Base-by-base conservation (phyloP, 1,284 basidiomycete genomes). In the Sporisorium reilianum region DNA sequence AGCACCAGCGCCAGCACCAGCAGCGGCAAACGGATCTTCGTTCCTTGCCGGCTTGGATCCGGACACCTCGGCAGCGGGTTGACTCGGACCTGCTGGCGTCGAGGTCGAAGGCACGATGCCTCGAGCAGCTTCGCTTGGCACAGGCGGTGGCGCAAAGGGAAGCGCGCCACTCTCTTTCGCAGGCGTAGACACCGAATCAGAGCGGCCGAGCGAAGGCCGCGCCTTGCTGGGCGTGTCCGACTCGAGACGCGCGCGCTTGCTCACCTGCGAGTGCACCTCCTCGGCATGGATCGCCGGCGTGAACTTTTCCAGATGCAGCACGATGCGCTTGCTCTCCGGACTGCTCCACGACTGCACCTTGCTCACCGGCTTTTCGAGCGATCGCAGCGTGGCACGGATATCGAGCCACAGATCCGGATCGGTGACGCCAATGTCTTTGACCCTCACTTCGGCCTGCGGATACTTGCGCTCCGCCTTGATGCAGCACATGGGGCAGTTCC, bases 401-500 rank as follows among this genome's bases (percentile, higher is more conserved):
- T 84, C 83, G 55, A 84, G 75, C 71, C 74, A 83, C 26, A 81
- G 54, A 30, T 80, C 75, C 11, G 69, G 73, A 40, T 78, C 77
- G 1, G 57, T 66, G 52, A 70, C 70, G 22, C 64, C 79, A 40
- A 73, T 76, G 34, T 80, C 79, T 50, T 70, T 75, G 58, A 85
- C 80, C 52, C 77, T 67, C 46, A 85, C 79, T 52, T 84, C 82
- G 10, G 83, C 81, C 36, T 73, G 66, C 26, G 80, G 75, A 60
- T 84, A 85, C 63, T 75, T 72, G 46, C 74, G 74, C 57, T 82
- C 80, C 41, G 77, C 67, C 66, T 84, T 84, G 74, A 82, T 70
- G 52, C 80, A 83, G 69, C 84, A 85, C 74, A 83, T 78, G 5
- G 84, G 84, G 45, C 84, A 85, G 48, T 67, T 77, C 82, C 82